Base-by-base conservation (phyloP, 805 yeast genomes). In the Yarrowia sp. region DNA sequence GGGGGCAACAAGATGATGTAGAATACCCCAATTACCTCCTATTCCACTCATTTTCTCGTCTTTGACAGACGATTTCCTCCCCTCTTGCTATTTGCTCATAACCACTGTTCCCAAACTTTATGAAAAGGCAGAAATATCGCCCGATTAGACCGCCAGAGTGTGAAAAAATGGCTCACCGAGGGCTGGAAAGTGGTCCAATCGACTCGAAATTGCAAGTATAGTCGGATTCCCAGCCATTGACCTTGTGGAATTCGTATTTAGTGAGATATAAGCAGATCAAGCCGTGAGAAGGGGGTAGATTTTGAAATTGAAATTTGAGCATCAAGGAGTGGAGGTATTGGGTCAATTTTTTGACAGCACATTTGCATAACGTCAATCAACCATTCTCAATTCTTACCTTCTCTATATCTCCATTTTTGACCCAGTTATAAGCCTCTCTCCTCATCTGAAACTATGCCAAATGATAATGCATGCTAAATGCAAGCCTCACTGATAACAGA, bases 381-480 rank as follows among this genome's bases (percentile, higher is more conserved):
- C n/a, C 8, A 36, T 12, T 9, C 38, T 36, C 38, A 36, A 36
- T 9, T 36, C 49, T n/a, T n/a, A n/a, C n/a, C n/a, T n/a, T n/a
- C n/a, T n/a, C n/a, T n/a, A n/a, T n/a, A 13, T 7, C 33, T 6
- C 10, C 19, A 20, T 44, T n/a, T n/a, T n/a, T n/a, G 15, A 43
- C 14, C 49, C 10, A 44, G 7, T 17, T 12, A 44, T 6, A 3
- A 0, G 3, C 19, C 17, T 12, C 30, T 2, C 14, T 9, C n/a
- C 14, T 6, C 14, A 12, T 30, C 12, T 36, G 15, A 50, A 50
- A 50, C 42, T 36, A 50, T 0, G 2, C 13, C 24, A 17, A 17
- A 34, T 4, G 56, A 52, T 52, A 14, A 52, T 52, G 58, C 58
- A 52, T 38, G 33, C 10, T 19, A 2, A 38, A 38, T 52, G 58